These are phyloP conservation scores for Pilasporangium apinafurcum DNA, from an alignment of 352 stramenopile species.

Conservation along the genomic window DNA sequence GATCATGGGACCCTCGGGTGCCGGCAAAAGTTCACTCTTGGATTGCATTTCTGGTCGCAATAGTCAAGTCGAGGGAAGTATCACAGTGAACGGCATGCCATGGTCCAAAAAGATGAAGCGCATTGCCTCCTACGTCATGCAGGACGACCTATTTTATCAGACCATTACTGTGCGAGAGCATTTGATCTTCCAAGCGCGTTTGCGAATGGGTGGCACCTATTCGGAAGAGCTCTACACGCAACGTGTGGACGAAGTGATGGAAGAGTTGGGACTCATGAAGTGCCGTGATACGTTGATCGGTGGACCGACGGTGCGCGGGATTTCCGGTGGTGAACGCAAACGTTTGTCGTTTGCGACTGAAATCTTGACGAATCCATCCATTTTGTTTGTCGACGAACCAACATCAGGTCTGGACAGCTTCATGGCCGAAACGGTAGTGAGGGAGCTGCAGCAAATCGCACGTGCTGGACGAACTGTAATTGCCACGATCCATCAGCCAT, in stretches of 20 bases:
- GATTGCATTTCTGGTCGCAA: slow-evolving; percentile 92
- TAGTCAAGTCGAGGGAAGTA: slow-evolving; percentile 42
- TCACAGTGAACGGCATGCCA: slow-evolving; percentile 53
- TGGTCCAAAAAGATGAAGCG: slow-evolving; percentile 26
- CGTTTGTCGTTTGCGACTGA: slow-evolving; percentile 78
- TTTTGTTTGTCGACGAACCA: slow-evolving; percentile 85
- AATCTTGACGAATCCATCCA: slow-evolving; percentile 66
- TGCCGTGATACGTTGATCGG: slow-evolving; percentile 55
- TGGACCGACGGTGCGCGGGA: slow-evolving; percentile 25
- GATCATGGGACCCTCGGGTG: slow-evolving; percentile 63
- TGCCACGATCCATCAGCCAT: slow-evolving; percentile 84
- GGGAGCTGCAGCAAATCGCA: slow-evolving; percentile 62
- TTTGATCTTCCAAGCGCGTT: slow-evolving; percentile 74
- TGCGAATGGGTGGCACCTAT: slow-evolving; percentile 55
- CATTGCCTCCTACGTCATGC: slow-evolving; percentile 68
- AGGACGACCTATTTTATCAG: slow-evolving; percentile 87
- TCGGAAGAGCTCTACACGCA: slow-evolving; percentile 17
- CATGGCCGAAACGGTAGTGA: slow-evolving; percentile 39
- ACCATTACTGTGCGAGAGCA: slow-evolving; percentile 90
- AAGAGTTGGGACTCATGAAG: slow-evolving; percentile 51
- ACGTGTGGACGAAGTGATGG: slow-evolving; percentile 43
- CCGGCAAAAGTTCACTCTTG: slow-evolving; percentile 90
- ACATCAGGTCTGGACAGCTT: slow-evolving; percentile 63
- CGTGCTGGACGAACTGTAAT: slow-evolving; percentile 83
- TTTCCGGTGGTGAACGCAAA: slow-evolving; percentile 78